A percentile compares a stretch with the other conserved stretches of the same genome.
Conservation (phyloP, 495 filamentous ascomycete genomes). For the Hyaloscypha bicolor region DNA sequence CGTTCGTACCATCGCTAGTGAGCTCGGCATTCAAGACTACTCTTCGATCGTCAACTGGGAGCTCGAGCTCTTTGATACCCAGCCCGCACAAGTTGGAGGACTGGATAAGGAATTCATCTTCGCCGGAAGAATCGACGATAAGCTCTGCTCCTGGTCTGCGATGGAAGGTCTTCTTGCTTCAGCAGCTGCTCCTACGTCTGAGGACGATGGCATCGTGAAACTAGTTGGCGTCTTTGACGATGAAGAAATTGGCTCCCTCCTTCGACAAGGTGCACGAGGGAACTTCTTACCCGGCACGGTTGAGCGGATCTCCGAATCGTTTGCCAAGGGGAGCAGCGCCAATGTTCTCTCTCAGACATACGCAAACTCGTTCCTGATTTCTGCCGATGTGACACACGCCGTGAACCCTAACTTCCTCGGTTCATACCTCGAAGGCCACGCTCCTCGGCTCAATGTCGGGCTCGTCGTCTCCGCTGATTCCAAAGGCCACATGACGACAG, state of each 20-base stretch:
- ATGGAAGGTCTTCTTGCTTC: slow-evolving; percentile 80
- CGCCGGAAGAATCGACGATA: slow-evolving; percentile 93
- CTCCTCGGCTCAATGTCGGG: slow-evolving; percentile 88
- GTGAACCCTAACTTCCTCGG: slow-evolving; percentile 90
- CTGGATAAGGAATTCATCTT: slow-evolving; percentile 94
- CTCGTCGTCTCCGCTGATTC: slow-evolving; percentile 82
- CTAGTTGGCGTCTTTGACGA: slow-evolving; percentile 92
- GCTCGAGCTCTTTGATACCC: slow-evolving; percentile 91
- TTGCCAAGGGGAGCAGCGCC: slow-evolving; percentile 58
- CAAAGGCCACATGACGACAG: slow-evolving; percentile 92
- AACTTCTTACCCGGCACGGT: slow-evolving; percentile 84
- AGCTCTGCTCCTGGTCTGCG: slow-evolving; percentile 92
- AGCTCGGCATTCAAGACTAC: slow-evolving; percentile 70
- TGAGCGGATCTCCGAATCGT: slow-evolving; percentile 76
- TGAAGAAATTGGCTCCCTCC: slow-evolving; percentile 89
- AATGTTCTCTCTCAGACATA: slow-evolving; percentile 80
- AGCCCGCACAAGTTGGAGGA: slow-evolving; percentile 82
- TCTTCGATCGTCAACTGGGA: slow-evolving; percentile 90
- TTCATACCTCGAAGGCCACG: slow-evolving; percentile 81
- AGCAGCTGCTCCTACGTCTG: slow-evolving; percentile 43
- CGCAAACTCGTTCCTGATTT: slow-evolving; percentile 90
- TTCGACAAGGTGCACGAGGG: slow-evolving; percentile 86
- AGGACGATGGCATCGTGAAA: slow-evolving; percentile 64
- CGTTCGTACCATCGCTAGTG: slow-evolving; percentile 76
- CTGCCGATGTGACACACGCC: slow-evolving; percentile 91